Evolutionary conservation across 2,329 filamentous ascomycete genomes (phyloP).

Genomic region (Atkinsonella hypoxylon): DNA sequence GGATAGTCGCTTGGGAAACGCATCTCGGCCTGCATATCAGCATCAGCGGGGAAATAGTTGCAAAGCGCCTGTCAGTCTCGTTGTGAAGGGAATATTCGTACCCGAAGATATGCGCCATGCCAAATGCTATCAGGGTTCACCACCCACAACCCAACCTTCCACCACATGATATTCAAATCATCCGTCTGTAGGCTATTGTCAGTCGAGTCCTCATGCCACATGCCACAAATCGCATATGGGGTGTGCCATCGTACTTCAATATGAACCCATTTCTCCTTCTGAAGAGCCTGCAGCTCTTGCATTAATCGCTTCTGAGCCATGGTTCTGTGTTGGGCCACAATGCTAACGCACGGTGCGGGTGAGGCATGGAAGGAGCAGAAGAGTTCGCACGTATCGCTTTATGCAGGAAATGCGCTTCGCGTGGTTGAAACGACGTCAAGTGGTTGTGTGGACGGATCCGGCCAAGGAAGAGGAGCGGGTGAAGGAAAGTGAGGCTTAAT

Average conservation of each 20-base stretch:
- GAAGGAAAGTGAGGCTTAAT: background rate
- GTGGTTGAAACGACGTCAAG: background rate
- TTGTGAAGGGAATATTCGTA: conserved; percentile 13
- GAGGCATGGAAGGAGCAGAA: background rate
- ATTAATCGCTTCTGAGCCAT: conserved; percentile 65
- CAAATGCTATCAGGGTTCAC: conserved; percentile 87
- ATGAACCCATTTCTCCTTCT: conserved; percentile 87
- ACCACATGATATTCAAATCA: conserved; percentile 73
- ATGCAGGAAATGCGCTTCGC: no score
- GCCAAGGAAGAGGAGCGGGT: background rate
- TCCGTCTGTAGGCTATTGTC: conserved; percentile 42
- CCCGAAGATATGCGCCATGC: conserved; percentile 83
- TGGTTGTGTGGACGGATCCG: background rate
- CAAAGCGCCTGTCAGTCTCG: conserved; percentile 5
- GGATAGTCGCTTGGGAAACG: conserved; percentile 82
- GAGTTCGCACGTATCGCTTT: background rate
- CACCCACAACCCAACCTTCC: conserved; percentile 82
- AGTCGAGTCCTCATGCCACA: background rate
- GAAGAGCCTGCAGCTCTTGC: conserved; percentile 72
- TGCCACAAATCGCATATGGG: background rate
- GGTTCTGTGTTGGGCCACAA: conserved; percentile 4
- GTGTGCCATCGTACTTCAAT: conserved; percentile 52
- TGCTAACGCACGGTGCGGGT: background rate
- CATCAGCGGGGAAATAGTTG: no score
- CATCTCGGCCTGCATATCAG: conserved; percentile 57